phyloP scores from a whole-genome alignment of 2,329 filamentous ascomycete species.

The Pezizomycotina sp. region DNA sequence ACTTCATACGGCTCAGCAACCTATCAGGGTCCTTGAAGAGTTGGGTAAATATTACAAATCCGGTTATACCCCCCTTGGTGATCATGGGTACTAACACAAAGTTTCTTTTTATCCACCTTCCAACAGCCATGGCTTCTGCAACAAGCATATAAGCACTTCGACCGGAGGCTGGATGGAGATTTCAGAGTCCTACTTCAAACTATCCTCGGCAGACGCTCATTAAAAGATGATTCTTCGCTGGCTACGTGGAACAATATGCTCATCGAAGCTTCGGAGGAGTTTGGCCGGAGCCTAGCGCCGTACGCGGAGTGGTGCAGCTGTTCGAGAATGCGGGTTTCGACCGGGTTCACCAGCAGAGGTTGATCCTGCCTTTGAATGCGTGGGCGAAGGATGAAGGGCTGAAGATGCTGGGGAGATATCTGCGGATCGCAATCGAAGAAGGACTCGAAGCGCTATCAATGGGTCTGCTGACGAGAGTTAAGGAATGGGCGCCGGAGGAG shows the following conservation, averaged over 20 bases:
- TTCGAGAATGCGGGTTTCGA: slow-evolving; percentile 26
- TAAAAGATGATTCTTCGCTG: slow-evolving; percentile 28
- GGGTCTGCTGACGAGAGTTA: no score
- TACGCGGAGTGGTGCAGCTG: slow-evolving; percentile 24
- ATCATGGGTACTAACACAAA: no score
- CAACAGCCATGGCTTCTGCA: no score
- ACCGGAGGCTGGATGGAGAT: slow-evolving; percentile 33
- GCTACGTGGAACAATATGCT: slow-evolving; percentile 29
- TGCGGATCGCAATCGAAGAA: no score
- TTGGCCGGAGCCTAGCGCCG: slow-evolving; percentile 30
- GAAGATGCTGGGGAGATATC: slow-evolving; percentile 25
- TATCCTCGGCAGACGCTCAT: slow-evolving; percentile 28
- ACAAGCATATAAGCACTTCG: slow-evolving; percentile 26
- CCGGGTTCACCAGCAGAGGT: slow-evolving; percentile 23
- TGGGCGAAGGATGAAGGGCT: slow-evolving; percentile 26
- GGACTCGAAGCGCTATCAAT: no score
- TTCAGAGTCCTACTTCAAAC: slow-evolving; percentile 26
- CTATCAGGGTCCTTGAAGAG: slow-evolving; percentile 39
- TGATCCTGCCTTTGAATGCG: slow-evolving; percentile 25
- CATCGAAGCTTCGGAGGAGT: slow-evolving; percentile 28
- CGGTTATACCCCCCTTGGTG: no score
- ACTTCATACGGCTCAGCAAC: slow-evolving; percentile 40
- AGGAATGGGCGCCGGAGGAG: no score
- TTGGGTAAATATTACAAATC: slow-evolving; percentile 35
- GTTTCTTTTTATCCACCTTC: no score